Percentiles rank a stretch among this genome's conserved stretches.
Evolutionary conservation across 768 basidiomycete genomes (phyloP).

Genomic region (Kwoniella botswanensis): DNA sequence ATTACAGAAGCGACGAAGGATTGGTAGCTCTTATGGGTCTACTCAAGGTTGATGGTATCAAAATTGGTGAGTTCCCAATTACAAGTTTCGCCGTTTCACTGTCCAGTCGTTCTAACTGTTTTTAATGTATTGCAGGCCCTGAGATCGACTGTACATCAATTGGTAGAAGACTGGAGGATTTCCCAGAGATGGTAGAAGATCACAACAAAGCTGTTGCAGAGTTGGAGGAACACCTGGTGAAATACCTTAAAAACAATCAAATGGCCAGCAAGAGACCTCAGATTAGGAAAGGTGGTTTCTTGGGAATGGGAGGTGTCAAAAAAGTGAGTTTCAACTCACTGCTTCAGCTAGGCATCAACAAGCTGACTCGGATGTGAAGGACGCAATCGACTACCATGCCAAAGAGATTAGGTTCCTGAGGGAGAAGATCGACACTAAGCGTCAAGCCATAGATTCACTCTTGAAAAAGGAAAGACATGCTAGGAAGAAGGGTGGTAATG

Average conservation of each 20-base stretch:
- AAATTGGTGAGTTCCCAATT: constrained; percentile 56
- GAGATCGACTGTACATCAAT: constrained; percentile 57
- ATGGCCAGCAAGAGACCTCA: constrained; percentile 81
- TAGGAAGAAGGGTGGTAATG: constrained; percentile 61
- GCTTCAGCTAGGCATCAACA: not conserved
- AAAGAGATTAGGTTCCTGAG: constrained; percentile 63
- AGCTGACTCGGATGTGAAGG: constrained; percentile 55
- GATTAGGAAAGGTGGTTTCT: constrained; percentile 74
- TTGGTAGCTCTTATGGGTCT: constrained; percentile 62
- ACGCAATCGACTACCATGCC: constrained; percentile 87
- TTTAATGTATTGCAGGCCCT: too few species aligned
- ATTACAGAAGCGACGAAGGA: constrained; percentile 82
- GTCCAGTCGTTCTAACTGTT: too few species aligned
- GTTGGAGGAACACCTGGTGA: constrained; percentile 84
- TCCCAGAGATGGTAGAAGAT: constrained; percentile 87
- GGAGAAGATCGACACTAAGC: constrained; percentile 62
- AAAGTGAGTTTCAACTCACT: constrained; percentile 56
- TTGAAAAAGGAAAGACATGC: constrained; percentile 64
- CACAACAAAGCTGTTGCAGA: constrained; percentile 88
- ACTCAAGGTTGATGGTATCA: constrained; percentile 59
- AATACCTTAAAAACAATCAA: constrained; percentile 81
- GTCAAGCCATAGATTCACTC: constrained; percentile 60
- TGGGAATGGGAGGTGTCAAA: constrained; percentile 82
- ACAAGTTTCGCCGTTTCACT: too few species aligned
- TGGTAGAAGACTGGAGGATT: constrained; percentile 75